Base-by-base conservation (phyloP, 495 filamentous ascomycete species). In the Lophium mytilinum region DNA sequence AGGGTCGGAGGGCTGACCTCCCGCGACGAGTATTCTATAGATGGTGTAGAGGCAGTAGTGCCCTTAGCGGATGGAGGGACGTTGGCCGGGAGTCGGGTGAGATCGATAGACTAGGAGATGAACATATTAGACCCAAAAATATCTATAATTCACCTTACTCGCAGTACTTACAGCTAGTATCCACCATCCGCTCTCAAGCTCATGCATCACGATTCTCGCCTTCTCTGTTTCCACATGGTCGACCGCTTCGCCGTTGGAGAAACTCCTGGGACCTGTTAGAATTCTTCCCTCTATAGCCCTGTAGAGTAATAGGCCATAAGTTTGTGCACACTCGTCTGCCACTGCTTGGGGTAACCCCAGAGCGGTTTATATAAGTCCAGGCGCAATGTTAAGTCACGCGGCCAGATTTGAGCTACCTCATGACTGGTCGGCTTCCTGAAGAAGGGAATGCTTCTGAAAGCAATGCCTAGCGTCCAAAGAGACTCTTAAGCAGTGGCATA, bases 161-260 rank as follows among this genome's bases (percentile, higher is more conserved):
- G 46, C 17, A n/a, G 34, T 21, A 49, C 47, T 49, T 70, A 95
- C 91, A 56, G 90, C 90, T 46, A 96, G 73, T 61, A 96, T 82
- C 93, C 93, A 99, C 93, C 93, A 99, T 46, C 88, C 85, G 57
- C 85, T 78, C 68, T 89, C 86, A 52, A 97, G 71, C 69, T 97
- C 89, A 62, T 89, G 79, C 12, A 95, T 73, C 40, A 97, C 78
- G 19, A 96, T 85, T 15, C 91, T 77, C 5, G 83, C 82, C 72
- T 86, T 90, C 61, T 95, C 87, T 0, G 93, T 99, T 67, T 97
- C 94, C 60, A 97, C 82, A 30, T 83, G 85, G 60, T 94, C 88
- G 14, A 97, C 76, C 14, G 88, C 68, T 57, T 84, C 75, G 35
- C 83, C 87, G 56, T 79, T 78, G 6, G 90, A 88, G 68, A 97